Conservation (phyloP, 371 early-diverging fungal species). For the Blakeslea trispora region DNA sequence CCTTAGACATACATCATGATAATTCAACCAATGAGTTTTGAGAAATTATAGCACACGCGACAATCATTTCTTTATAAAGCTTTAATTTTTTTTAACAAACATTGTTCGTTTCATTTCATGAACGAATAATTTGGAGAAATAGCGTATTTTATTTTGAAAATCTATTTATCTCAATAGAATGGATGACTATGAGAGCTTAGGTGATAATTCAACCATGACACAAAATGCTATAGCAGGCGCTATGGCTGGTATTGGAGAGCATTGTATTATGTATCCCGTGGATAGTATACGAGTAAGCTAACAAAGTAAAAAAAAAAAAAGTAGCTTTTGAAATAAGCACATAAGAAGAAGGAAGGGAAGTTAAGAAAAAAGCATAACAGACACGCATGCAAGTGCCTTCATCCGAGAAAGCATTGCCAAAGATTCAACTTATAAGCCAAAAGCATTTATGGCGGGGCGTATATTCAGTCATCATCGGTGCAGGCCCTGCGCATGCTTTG, state of each 20-base stretch:
- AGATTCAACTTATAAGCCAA: slow-evolving; percentile 8
- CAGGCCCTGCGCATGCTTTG: slow-evolving; percentile 96
- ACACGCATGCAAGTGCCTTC: slow-evolving; percentile 49
- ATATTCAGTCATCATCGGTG: slow-evolving; percentile 86
- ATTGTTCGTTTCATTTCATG: no score
- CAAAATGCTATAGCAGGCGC: slow-evolving; percentile 93
- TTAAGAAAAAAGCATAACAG: slow-evolving; percentile 20
- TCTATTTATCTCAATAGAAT: not conserved
- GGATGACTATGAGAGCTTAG: slow-evolving; percentile 89
- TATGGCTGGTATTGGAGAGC: slow-evolving; percentile 96
- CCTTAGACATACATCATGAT: no score
- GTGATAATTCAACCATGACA: slow-evolving; percentile 71
- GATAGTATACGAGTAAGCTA: slow-evolving; percentile 87
- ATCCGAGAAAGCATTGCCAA: slow-evolving; percentile 15
- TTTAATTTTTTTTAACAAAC: no score
- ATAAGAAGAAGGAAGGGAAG: no score
- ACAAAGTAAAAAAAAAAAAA: no score
- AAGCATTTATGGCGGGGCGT: slow-evolving; percentile 89
- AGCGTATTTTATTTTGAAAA: not conserved
- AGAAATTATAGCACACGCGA: no score
- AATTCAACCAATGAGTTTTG: no score
- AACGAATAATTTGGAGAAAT: no score
- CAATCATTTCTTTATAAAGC: no score
- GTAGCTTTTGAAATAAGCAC: no score
- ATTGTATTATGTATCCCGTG: slow-evolving; percentile 92